Conservation (phyloP, 306 rosid genomes). For the Fragaria nilgerrensis region DNA sequence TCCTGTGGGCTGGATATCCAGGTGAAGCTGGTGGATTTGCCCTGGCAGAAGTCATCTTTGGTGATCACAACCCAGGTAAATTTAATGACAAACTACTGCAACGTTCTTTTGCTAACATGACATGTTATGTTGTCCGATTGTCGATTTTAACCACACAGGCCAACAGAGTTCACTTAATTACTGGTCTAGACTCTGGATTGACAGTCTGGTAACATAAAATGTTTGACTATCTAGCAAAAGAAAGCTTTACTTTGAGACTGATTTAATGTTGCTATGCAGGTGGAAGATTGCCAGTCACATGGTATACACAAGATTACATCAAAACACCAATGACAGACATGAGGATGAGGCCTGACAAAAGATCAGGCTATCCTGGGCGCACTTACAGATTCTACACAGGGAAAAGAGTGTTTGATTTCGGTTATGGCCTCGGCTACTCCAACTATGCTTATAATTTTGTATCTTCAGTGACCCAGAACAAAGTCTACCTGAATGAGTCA, state of each 20-base stretch:
- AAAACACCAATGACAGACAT: constrained; percentile 91
- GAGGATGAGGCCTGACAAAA: constrained; percentile 79
- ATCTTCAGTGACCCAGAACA: constrained; percentile 35
- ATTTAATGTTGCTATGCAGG: constrained; percentile 45
- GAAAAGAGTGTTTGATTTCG: constrained; percentile 68
- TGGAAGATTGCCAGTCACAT: constrained; percentile 87
- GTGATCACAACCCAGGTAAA: constrained; percentile 88
- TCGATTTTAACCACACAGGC: neutral
- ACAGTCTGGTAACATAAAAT: neutral
- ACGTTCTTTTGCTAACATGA: neutral
- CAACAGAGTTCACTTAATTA: neutral
- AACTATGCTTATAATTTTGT: constrained; percentile 52
- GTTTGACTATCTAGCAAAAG: neutral
- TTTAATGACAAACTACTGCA: neutral
- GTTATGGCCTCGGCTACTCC: constrained; percentile 90
- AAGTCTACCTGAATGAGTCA: constrained; percentile 58
- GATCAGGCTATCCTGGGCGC: constrained; percentile 74
- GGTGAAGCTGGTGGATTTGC: constrained; percentile 87
- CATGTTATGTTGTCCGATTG: neutral
- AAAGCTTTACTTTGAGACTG: neutral
- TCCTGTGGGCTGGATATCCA: constrained; percentile 96
- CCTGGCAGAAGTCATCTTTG: constrained; percentile 76
- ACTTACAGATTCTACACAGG: constrained; percentile 84
- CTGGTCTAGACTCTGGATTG: neutral
- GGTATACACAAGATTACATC: constrained; percentile 69